Evolutionary conservation across 768 basidiomycete species (phyloP), one percentile per base, ranked within the genome.

Genomic region (Tulasnella sp.): DNA sequence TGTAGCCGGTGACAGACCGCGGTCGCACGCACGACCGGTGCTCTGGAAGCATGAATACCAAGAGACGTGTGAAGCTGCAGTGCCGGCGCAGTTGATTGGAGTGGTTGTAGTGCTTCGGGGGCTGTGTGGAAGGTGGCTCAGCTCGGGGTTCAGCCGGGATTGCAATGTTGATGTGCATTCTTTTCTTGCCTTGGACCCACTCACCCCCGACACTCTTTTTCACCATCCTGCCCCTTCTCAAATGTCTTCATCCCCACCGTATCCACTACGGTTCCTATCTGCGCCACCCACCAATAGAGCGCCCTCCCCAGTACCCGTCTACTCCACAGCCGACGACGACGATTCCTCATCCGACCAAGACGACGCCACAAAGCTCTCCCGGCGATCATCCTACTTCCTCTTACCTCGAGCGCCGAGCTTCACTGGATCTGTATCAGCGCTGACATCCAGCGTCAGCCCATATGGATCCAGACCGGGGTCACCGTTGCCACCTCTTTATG

Each of bases 381-480:
- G 53, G n/a, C 53, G 53, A 25, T 54, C 53, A 42, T 54, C 53
- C 53, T 54, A 54, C 24, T 41, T 54, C 19, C 12, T 54, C 4
- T 41, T 54, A 30, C 53, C 53, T 2, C 30, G 53, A 27, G 50
- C 34, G 19, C 24, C 30, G n/a, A 41, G 34, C 53, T 43, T 43
- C 53, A n/a, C 41, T 21, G 7, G 19, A 9, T 54, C 53, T 9
- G 41, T 25, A 2, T 24, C 19, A 29, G 41, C 56, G 17, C 41
- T 25, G 22, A 25, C 56, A 29, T 41, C 56, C 24, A 58, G 29
- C 43, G 44, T 29, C 46, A 48, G 21, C 12, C 56, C 56, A 46
- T 49, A 29, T 49, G 42, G 42, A 48, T 58, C 56, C 29, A 46
- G 56, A 48, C 56, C 56, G 48, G 45, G 25, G 12, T 58, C 56